Base-by-base conservation (phyloP, 176 grass and related monocot genomes). In the Luzula sylvatica region DNA sequence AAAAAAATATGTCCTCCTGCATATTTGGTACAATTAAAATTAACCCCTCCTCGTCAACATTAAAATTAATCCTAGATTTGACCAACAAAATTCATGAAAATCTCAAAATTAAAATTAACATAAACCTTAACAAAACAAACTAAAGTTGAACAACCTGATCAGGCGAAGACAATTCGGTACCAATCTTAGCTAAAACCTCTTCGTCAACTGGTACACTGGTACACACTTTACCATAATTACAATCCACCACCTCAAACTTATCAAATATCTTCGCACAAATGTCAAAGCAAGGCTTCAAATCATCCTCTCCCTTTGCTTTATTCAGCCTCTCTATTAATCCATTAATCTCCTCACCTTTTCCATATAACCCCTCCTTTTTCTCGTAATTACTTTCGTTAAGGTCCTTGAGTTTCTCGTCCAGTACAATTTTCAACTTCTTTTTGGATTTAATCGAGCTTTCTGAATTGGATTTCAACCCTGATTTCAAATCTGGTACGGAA, bases 401-500 rank as follows among this genome's bases (percentile, higher is more conserved):
- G 20, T 77, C 69, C 65, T 67, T 78, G 60, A 98, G 65, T 65
- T 98, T 98, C 56, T 90, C 67, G 22, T 68, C 68, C 41, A 98
- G 40, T 21, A 82, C 52, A 46, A 42, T 61, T n/a, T 49, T 45
- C 59, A 86, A 47, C 56, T 81, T 89, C 57, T 78, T 56, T 26
- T 56, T 77, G 28, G 78, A 98, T 45, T 30, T 38, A 75, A 66
- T 58, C 22, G 58, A 53, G 23, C 53, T 79, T 69, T 75, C 60
- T 17, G 45, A 23, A 52, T 86, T 70, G 1, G 78, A 78, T 44
- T 90, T 86, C 28, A 90, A 65, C n/a, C n/a, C n/a, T n/a, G n/a
- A n/a, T n/a, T n/a, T n/a, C n/a, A n/a, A n/a, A 28, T 82, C 84
- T 5, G 73, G 80, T 26, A 77, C 50, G 48, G 66, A 53, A 50